Percentiles rank a stretch among this genome's conserved stretches.
phyloP scores from a whole-genome alignment of 2,329 filamentous ascomycete species.

The Pseudogymnoascus sp. region DNA sequence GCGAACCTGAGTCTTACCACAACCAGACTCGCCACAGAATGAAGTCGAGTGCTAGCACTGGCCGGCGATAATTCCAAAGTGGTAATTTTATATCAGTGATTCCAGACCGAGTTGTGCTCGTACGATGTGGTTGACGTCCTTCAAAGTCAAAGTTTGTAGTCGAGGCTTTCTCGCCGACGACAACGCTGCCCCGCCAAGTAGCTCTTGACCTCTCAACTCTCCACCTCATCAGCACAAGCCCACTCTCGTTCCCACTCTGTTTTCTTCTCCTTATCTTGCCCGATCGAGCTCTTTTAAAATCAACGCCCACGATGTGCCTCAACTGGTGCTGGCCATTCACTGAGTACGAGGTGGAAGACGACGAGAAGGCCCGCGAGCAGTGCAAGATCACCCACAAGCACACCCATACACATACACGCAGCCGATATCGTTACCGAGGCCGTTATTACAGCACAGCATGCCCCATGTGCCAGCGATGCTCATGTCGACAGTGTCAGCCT shows the following conservation, averaged over 20 bases:
- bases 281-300: neutral
- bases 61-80: neutral
- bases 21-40: too few relatives aligned
- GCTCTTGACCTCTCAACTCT: neutral
- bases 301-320: neutral
- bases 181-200: neutral
- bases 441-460: neutral
- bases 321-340: conserved; percentile 6
- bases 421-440: neutral
- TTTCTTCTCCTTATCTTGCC: neutral
- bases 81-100: neutral
- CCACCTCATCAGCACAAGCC: neutral
- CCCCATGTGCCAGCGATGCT: neutral
- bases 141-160: neutral
- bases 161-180: neutral
- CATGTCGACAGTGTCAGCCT: neutral
- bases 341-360: neutral
- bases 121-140: neutral
- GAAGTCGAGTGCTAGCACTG: neutral
- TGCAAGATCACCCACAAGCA: conserved; percentile 2
- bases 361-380: neutral
- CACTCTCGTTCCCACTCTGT: too few relatives aligned
- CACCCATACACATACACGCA: neutral
- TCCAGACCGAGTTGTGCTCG: neutral
- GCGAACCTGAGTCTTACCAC: too few relatives aligned